A percentile compares a stretch with the other conserved stretches of the same genome.
Conservation (phyloP, 805 yeast genomes). For the Metschnikowia colocasiae region DNA sequence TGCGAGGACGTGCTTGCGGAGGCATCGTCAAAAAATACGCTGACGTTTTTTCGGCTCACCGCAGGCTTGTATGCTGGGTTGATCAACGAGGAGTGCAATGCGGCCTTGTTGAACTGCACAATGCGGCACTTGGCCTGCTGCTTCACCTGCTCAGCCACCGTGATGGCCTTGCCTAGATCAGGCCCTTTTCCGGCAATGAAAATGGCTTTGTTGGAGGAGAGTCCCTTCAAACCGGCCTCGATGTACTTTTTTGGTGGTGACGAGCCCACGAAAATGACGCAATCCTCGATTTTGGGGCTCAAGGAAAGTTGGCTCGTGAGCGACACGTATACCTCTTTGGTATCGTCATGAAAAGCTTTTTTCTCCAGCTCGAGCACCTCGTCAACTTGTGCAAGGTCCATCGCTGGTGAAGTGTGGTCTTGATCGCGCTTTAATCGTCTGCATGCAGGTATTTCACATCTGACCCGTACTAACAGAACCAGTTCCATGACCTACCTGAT, state of each 20-base stretch:
- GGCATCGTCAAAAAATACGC: slow-evolving; percentile 12
- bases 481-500: no score
- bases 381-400: slow-evolving; percentile 3
- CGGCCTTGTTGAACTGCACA: slow-evolving; percentile 19
- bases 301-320: background rate
- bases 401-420: background rate
- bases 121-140: slow-evolving; percentile 9
- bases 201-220: slow-evolving; percentile 11
- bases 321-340: slow-evolving; percentile 6
- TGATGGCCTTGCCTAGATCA: slow-evolving; percentile 19
- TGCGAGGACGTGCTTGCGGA: background rate
- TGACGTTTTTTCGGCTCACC: slow-evolving; percentile 12
- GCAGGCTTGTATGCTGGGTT: slow-evolving; percentile 17
- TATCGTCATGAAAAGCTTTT: background rate
- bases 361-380: slow-evolving; percentile 6
- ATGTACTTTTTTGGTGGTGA: slow-evolving; percentile 18
- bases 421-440: background rate
- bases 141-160: slow-evolving; percentile 22
- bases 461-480: no score
- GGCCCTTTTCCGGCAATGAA: slow-evolving; percentile 20
- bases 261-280: slow-evolving; percentile 17
- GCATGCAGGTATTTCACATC: background rate
- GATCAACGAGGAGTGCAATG: slow-evolving; percentile 15
- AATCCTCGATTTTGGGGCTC: slow-evolving; percentile 10
- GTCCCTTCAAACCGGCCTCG: slow-evolving; percentile 10